These are phyloP conservation scores for Ensete glaucum DNA, from an alignment of 176 grass and related monocot genomes.

Conservation along the genomic window DNA sequence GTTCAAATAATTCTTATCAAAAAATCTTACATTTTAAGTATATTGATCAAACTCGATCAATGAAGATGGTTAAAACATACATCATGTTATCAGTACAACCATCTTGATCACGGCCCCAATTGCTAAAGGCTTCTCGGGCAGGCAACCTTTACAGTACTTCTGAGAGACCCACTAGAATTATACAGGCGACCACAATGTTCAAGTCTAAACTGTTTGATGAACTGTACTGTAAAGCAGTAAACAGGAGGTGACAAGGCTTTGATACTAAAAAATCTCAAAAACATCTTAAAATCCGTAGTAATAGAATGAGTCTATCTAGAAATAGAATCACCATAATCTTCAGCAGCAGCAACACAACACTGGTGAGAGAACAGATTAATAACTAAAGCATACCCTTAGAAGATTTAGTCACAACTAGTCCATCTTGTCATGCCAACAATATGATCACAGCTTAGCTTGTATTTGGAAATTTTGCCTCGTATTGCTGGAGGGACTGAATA, in stretches of 20 bases:
- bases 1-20: no score
- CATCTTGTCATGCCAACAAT: not conserved
- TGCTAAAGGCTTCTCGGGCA: no score
- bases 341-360: not conserved
- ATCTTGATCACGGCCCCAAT: no score
- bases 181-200: no score
- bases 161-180: no score
- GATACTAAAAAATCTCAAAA: not conserved
- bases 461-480: slow-evolving; percentile 62
- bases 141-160: no score
- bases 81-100: no score
- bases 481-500: slow-evolving; percentile 52
- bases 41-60: no score
- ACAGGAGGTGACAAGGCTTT: not conserved
- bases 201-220: not conserved
- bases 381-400: not conserved
- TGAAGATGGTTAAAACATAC: no score
- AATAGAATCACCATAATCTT: not conserved
- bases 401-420: not conserved
- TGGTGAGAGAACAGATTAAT: not conserved
- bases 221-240: not conserved
- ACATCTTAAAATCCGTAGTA: not conserved
- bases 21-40: no score
- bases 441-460: slow-evolving; percentile 5
- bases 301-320: not conserved